Conservation (phyloP, 768 basidiomycete species). For the Tulasnella sp. region DNA sequence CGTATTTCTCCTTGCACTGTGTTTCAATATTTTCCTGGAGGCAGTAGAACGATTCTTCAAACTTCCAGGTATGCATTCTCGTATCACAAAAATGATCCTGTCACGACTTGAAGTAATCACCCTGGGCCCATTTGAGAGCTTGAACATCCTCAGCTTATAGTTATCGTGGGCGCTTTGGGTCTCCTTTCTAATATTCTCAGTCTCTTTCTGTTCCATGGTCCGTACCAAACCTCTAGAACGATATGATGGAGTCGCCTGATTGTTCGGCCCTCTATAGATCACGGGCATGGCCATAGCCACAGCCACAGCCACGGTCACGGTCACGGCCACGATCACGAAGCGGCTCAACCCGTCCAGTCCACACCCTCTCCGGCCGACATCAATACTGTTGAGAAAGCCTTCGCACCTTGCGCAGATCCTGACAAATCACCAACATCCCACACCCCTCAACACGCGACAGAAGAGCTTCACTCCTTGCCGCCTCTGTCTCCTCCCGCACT, state of each 20-base stretch:
- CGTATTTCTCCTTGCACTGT: conserved; percentile 90
- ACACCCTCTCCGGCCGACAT: not conserved
- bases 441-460: too few relatives aligned
- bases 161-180: conserved; percentile 82
- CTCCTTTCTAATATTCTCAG: conserved; percentile 87
- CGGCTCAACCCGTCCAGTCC: conserved; percentile 25
- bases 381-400: too few relatives aligned
- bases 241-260: conserved; percentile 20
- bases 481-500: conserved; percentile 19
- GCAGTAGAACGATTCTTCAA: conserved; percentile 84
- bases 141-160: conserved; percentile 75
- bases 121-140: conserved; percentile 49
- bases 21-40: conserved; percentile 90
- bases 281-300: conserved; percentile 54
- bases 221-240: too few relatives aligned
- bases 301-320: conserved; percentile 28
- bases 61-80: conserved; percentile 49
- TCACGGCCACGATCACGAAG: conserved; percentile 14
- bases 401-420: too few relatives aligned
- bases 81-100: not conserved
- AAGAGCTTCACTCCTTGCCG: conserved; percentile 7
- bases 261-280: conserved; percentile 34
- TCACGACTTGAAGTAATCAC: conserved; percentile 9
- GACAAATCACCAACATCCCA: too few relatives aligned
- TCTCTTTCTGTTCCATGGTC: conserved; percentile 89